Base-by-base conservation (phyloP, 306 rosid genomes). In the Malus asiatica region DNA sequence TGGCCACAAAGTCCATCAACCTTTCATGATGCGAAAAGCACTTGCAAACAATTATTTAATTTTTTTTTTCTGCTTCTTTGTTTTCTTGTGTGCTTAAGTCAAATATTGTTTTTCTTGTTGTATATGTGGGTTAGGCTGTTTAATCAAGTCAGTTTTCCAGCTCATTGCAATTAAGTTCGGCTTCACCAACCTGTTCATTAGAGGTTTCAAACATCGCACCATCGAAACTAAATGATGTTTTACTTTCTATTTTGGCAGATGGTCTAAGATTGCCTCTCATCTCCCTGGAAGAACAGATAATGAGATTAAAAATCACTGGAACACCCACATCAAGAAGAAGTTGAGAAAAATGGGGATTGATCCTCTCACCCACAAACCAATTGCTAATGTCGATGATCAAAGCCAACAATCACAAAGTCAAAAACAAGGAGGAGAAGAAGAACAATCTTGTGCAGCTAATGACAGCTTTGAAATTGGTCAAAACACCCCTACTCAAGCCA, bases 201-300 rank as follows among this genome's bases (percentile, higher is more conserved):
- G 25, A 19, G 4, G 22, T 16, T 10, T 48, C 5, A 13, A 55
- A 55, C 4, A n/a, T 55, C 4, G 2, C 20, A 55, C 20, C 22
- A 19, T 55, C 0, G 0, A 55, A 55, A 55, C 20, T 19, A 55
- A 11, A 18, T 20, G 14, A 3, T 7, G 13, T 57, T 12, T 53
- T 73, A 46, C 2, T 73, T 13, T 6, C 35, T 35, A 22, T 57
- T 62, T 27, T 11, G 64, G 53, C 70, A 91, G 94, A 77, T 91
- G 97, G 97, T 91, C 97, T 0, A 87, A 89, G 80, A 91, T 91
- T 79, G 93, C 94, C 72, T 89, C 94, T 83, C 88, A 86, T 74
- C 89, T 91, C 5, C 91, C 97, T 3, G 97, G 97, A 74, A 84
- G 97, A 86, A 91, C 97, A 13, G 97, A 89, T 51, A 91, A 91